Percentiles rank a stretch among this genome's conserved stretches.
Conservation (phyloP, 305 asterid species). For the Rubia occidens region DNA sequence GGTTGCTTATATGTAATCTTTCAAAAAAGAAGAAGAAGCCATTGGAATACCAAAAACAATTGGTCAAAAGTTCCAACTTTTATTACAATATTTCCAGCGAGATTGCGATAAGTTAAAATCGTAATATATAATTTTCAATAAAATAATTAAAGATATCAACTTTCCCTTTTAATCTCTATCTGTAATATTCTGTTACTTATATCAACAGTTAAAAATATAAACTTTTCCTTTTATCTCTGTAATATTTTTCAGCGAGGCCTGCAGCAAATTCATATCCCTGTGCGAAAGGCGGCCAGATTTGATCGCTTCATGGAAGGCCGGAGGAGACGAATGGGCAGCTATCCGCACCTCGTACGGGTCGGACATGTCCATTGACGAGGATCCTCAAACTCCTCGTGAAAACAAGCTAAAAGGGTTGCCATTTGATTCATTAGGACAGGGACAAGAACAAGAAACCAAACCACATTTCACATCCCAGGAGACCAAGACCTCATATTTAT, state of each 20-base stretch:
- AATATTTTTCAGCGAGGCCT: constrained; percentile 53
- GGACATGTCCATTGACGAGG: constrained; percentile 78
- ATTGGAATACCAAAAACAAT: too few relatives aligned
- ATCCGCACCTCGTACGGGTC: constrained; percentile 67
- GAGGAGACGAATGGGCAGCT: constrained; percentile 38
- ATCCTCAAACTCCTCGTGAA: constrained; percentile 44
- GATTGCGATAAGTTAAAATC: not conserved
- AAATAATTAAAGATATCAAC: not conserved
- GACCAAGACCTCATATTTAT: constrained; percentile 28
- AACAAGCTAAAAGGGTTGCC: constrained; percentile 11
- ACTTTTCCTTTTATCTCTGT: too few relatives aligned
- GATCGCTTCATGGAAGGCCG: constrained; percentile 43
- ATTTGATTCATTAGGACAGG: constrained; percentile 11
- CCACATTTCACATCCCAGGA: constrained; percentile 28
- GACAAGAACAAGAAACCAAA: constrained; percentile 14
- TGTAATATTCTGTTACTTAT: not conserved
- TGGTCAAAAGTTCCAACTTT: too few relatives aligned
- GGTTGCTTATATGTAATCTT: too few relatives aligned
- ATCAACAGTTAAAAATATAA: not conserved
- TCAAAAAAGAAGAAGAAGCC: too few relatives aligned
- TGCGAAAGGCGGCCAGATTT: constrained; percentile 54
- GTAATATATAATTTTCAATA: not conserved
- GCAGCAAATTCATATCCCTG: constrained; percentile 51
- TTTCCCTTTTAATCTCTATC: not conserved
- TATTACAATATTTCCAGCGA: not conserved